These are phyloP conservation scores for Geotrichum cucujoidarum DNA, from an alignment of 1,139 yeast species.

Conservation along the genomic window DNA sequence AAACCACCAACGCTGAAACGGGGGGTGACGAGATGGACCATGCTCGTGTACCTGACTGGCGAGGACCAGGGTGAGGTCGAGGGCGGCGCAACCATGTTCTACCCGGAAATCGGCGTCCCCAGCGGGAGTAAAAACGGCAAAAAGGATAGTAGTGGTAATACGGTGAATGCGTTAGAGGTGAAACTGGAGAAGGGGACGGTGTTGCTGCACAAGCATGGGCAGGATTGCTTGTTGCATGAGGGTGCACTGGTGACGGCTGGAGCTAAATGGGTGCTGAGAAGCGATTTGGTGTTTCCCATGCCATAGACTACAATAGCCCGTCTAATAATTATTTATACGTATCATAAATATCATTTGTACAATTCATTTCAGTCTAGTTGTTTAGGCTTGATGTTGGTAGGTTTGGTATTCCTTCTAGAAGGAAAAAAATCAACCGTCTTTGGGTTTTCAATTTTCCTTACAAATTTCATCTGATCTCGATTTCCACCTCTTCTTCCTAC, in stretches of 20 bases:
- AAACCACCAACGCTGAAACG: slow-evolving; percentile 6
- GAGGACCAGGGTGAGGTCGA: slow-evolving; percentile 44
- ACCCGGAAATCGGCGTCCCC: slow-evolving; percentile 34
- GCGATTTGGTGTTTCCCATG: slow-evolving; percentile 48
- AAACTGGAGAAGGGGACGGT: slow-evolving; percentile 57
- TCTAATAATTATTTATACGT: too few species aligned
- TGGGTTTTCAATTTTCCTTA: too few species aligned
- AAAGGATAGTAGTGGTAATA: slow-evolving; percentile 23
- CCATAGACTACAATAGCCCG: too few species aligned
- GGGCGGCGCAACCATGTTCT: slow-evolving; percentile 64
- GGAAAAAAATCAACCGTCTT: too few species aligned
- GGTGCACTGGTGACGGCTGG: slow-evolving; percentile 52
- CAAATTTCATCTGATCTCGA: too few species aligned
- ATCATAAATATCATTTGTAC: too few species aligned
- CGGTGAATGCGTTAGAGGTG: slow-evolving; percentile 32
- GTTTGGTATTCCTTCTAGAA: too few species aligned
- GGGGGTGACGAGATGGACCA: slow-evolving; percentile 55
- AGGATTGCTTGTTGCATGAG: slow-evolving; percentile 59
- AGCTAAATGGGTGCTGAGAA: slow-evolving; percentile 59
- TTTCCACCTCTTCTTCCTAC: too few species aligned
- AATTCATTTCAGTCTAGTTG: too few species aligned
- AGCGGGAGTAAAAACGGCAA: slow-evolving; percentile 4
- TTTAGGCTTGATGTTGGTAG: too few species aligned
- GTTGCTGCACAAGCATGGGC: slow-evolving; percentile 61
- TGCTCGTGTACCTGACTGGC: slow-evolving; percentile 56